These are phyloP conservation scores for Phytophthora tubulina DNA, from an alignment of 352 stramenopile species.

Conservation along the genomic window DNA sequence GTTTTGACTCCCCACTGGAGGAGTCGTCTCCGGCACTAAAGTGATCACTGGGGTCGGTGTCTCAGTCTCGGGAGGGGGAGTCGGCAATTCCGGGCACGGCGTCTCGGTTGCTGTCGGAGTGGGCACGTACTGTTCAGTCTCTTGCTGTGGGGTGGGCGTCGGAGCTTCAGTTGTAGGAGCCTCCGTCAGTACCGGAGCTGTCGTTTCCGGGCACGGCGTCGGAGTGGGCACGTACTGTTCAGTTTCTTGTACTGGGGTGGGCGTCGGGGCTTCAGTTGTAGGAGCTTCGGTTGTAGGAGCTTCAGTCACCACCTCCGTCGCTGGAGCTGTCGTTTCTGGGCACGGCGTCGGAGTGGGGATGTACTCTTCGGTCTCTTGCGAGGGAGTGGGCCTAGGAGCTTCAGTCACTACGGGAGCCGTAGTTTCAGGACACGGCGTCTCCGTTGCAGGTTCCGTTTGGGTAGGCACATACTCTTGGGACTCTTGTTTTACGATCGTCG, in stretches of 20 bases:
- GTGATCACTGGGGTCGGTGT: conserved; percentile 9
- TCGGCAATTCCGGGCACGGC: conserved; percentile 28
- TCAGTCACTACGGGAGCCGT: not conserved
- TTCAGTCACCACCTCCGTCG: conserved; percentile 11
- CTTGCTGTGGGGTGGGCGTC: not conserved
- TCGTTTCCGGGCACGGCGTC: conserved; percentile 24
- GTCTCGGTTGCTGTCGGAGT: conserved; percentile 24
- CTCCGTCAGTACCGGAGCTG: conserved; percentile 5
- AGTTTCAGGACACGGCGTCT: conserved; percentile 9
- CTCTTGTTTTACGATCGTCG: not conserved
- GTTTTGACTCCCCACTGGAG: conserved; percentile 5
- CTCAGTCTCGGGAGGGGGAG: conserved; percentile 17
- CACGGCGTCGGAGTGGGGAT: conserved; percentile 5
- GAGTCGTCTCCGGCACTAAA: conserved; percentile 25
- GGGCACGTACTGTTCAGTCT: conserved; percentile 3
- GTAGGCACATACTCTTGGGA: not conserved
- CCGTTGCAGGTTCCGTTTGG: conserved; percentile 2
- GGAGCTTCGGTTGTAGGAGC: not conserved
- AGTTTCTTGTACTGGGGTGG: not conserved
- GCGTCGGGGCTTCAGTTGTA: not conserved
- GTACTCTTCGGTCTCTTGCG: conserved; percentile 13
- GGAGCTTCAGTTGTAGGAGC: not conserved
- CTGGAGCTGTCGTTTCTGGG: conserved; percentile 7
- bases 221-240: conserved; percentile 7
- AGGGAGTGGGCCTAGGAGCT: not conserved